phyloP scores from a whole-genome alignment of 1,284 basidiomycete species.

The Leucoagaricus sp. region DNA sequence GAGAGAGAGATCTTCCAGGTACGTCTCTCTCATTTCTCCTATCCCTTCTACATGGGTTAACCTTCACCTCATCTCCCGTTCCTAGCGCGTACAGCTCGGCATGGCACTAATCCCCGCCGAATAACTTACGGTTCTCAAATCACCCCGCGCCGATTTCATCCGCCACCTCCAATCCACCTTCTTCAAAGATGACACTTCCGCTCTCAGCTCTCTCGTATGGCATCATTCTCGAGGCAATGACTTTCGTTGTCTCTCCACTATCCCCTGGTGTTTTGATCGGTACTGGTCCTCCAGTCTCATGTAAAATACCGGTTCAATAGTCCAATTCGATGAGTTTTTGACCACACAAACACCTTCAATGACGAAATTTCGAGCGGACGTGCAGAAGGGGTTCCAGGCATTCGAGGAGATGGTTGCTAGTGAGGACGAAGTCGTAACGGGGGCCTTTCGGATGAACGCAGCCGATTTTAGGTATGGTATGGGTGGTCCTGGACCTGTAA shows the following conservation, averaged over 20 bases:
- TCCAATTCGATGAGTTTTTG: constrained; percentile 59
- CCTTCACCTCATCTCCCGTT: constrained; percentile 1
- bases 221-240: constrained; percentile 60
- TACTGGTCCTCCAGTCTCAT: not conserved
- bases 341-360: constrained; percentile 3
- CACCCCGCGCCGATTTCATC: constrained; percentile 53
- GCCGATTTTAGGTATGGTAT: constrained; percentile 25
- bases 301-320: constrained; percentile 35
- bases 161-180: constrained; percentile 50
- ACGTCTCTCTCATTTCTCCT: too few relatives aligned
- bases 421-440: constrained; percentile 13
- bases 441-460: not conserved
- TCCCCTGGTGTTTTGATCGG: constrained; percentile 49
- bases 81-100: constrained; percentile 72
- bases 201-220: constrained; percentile 55
- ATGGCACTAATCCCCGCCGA: constrained; percentile 79
- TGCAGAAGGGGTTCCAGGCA: constrained; percentile 44
- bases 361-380: constrained; percentile 31
- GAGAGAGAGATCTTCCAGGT: constrained; percentile 83
- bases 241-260: constrained; percentile 60
- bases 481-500: constrained; percentile 19
- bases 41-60: not conserved
- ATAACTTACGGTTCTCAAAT: constrained; percentile 64
- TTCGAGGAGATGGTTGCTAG: constrained; percentile 44
- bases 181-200: constrained; percentile 35